phyloP scores from a whole-genome alignment of 257 asterid genomes.

The Gentiana macrophylla region DNA sequence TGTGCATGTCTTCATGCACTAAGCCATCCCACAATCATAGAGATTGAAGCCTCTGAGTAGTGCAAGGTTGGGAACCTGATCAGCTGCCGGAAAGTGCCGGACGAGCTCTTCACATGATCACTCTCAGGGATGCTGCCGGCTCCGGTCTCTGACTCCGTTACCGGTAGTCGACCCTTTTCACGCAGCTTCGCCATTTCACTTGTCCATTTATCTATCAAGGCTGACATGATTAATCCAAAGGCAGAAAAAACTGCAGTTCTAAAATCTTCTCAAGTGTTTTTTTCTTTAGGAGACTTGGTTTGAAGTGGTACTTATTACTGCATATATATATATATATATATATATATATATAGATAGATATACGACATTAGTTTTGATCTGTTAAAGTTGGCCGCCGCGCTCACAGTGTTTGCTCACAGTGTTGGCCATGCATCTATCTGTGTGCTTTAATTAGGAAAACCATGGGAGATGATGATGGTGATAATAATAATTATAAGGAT shows the following conservation, averaged over 20 bases:
- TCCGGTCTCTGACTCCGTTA: conserved; percentile 10
- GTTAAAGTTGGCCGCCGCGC: no score
- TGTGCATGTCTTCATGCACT: conserved; percentile 23
- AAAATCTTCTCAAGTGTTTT: conserved; percentile 4
- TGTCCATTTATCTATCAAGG: conserved; percentile 44
- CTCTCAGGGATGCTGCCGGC: conserved; percentile 8
- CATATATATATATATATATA: no score
- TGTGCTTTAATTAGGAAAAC: no score
- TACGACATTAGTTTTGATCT: no score
- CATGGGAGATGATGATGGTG: no score
- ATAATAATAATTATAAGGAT: no score
- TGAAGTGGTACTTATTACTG: background rate
- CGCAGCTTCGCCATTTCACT: conserved; percentile 33
- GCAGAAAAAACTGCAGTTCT: background rate
- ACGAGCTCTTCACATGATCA: conserved; percentile 5
- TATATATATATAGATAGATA: no score
- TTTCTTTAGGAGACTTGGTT: conserved; percentile 1
- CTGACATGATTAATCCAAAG: conserved; percentile 20
- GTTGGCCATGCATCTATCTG: no score
- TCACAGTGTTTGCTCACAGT: no score
- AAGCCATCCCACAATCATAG: conserved; percentile 29
- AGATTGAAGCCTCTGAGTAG: conserved; percentile 38
- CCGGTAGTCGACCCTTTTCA: conserved; percentile 14
- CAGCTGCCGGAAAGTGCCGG: conserved; percentile 17
- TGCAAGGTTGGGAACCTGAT: conserved; percentile 11